Evolutionary conservation across 2,329 filamentous ascomycete species (phyloP).

Genomic region (Botrytis squamosa): DNA sequence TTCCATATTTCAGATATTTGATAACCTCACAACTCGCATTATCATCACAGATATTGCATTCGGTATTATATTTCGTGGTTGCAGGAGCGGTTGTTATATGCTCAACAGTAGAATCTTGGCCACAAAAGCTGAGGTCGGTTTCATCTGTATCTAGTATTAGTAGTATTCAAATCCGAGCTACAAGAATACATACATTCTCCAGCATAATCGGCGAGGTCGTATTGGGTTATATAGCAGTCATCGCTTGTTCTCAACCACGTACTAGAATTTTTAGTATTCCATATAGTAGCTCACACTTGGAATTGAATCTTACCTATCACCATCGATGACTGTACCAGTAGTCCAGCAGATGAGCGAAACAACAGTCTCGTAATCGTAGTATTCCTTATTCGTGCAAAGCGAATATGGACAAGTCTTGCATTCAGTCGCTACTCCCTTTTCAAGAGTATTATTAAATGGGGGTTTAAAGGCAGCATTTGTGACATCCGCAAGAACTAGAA

Average conservation of each 20-base stretch:
- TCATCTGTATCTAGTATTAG: constrained; percentile 13
- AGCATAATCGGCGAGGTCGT: constrained; percentile 26
- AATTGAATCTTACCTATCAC: constrained; percentile 25
- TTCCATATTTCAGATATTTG: constrained; percentile 24
- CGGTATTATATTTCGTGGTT: constrained; percentile 26
- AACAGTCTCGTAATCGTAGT: constrained; percentile 22
- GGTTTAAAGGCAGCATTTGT: constrained; percentile 17
- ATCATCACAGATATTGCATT: constrained; percentile 30
- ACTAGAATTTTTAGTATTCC: constrained; percentile 7
- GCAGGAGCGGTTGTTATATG: constrained; percentile 25
- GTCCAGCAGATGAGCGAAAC: constrained; percentile 30
- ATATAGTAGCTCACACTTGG: neutral
- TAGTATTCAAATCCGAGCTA: neutral
- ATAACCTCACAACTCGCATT: constrained; percentile 24
- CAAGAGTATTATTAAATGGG: constrained; percentile 28
- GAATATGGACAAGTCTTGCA: constrained; percentile 32
- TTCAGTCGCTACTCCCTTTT: constrained; percentile 27
- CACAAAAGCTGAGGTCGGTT: constrained; percentile 27
- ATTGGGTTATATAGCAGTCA: constrained; percentile 30
- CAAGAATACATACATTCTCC: constrained; percentile 25
- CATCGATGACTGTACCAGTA: constrained; percentile 26
- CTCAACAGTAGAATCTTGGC: constrained; percentile 23
- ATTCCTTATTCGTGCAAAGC: constrained; percentile 29
- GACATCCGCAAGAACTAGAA: neutral
- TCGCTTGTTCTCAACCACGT: constrained; percentile 31